Base-by-base conservation (phyloP, 371 early-diverging fungal genomes). In the Lichtheimia corymbifera region DNA sequence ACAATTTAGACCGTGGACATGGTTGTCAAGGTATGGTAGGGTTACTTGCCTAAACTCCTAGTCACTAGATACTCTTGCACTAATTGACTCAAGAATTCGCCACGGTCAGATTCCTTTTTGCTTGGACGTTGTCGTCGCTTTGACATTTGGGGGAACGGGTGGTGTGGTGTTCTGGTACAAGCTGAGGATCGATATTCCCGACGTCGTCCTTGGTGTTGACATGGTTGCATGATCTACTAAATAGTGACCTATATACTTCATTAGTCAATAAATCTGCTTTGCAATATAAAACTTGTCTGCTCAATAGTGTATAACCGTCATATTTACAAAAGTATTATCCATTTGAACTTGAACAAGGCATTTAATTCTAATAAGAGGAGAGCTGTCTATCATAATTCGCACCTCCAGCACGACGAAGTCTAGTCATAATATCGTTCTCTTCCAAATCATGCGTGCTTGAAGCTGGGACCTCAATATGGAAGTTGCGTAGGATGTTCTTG, bases 401-500 rank as follows among this genome's bases (percentile, higher is more conserved):
- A 63, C 89, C 89, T 55, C 85, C 83, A 53, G 89, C 89, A 64
- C 81, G 83, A 61, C 78, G 76, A 62, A 89, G 79, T 65, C 66
- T 66, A n/a, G 77, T 71, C 66, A 83, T 61, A 22, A 89, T 67
- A 14, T 82, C 85, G 2, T 79, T 65, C 45, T 82, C 84, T 5
- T 73, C 74, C 41, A 89, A 58, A 25, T 88, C 88, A 6, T 70
- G 61, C 9, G 51, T 54, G 15, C 74, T 74, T 35, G 76, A 74
- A 1, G 92, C 93, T 20, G 88, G 77, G 15, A 93, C 69, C 71
- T 94, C 93, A 52, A 92, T 86, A 17, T 92, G 88, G 61, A 82
- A 91, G 58, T 65, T 77, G 58, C 84, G 82, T 44, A 93, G 50
- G 25, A 91, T 79, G 25, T 73, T 77, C 84, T 91, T 93, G 53